Conservation (phyloP, 2,329 filamentous ascomycete genomes). For the Incumbomyces delicatus region DNA sequence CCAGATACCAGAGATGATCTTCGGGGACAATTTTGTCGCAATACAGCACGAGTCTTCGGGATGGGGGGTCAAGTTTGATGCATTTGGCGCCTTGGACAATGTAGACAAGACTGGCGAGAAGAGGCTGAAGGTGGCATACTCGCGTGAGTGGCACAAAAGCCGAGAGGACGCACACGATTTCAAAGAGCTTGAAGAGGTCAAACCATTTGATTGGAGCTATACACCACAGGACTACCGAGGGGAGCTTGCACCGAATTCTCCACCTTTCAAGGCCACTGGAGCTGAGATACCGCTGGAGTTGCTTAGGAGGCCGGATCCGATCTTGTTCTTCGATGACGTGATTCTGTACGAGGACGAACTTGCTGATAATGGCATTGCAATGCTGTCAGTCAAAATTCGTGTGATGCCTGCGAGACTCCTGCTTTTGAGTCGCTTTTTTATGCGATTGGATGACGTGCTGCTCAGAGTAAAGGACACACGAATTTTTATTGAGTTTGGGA, state of each 20-base stretch:
- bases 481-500: constrained; percentile 80
- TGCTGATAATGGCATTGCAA: constrained; percentile 90
- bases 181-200: constrained; percentile 66
- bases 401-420: constrained; percentile 87
- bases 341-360: constrained; percentile 95
- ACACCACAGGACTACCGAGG: constrained; percentile 71
- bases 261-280: constrained; percentile 33
- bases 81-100: constrained; percentile 74
- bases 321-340: constrained; percentile 93
- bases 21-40: constrained; percentile 80
- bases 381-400: constrained; percentile 80
- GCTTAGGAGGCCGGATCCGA: constrained; percentile 80
- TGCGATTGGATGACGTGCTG: constrained; percentile 84
- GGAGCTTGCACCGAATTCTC: constrained; percentile 39
- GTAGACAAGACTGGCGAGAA: constrained; percentile 88
- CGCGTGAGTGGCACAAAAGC: constrained; percentile 71
- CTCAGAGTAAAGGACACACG: constrained; percentile 81
- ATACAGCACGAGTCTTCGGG: constrained; percentile 64
- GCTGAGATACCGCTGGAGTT: constrained; percentile 73
- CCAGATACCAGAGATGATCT: constrained; percentile 96
- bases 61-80: constrained; percentile 74
- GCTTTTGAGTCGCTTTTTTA: constrained; percentile 76
- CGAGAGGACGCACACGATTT: constrained; percentile 73
- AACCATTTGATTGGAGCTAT: constrained; percentile 98
- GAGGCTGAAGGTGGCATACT: constrained; percentile 92